Evolutionary conservation across 1,139 yeast species (phyloP).

Genomic region (Schwanniomyces etchellsii): DNA sequence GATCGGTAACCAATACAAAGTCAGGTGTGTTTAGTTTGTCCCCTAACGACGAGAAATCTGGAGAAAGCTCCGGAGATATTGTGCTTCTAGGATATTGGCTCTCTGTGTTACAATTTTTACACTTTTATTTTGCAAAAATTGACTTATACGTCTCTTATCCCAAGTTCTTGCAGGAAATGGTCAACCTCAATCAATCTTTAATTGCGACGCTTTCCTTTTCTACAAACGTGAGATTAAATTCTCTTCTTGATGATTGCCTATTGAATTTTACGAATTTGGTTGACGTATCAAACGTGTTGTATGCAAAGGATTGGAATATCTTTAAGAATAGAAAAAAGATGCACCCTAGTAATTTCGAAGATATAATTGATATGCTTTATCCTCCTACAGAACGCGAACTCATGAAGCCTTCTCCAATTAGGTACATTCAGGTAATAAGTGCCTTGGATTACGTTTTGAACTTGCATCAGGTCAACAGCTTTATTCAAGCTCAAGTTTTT

Average conservation of each 20-base stretch:
- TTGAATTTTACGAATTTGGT: slow-evolving; percentile 61
- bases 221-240: slow-evolving; percentile 53
- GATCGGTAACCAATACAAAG: slow-evolving; percentile 54
- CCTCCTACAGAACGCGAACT: slow-evolving; percentile 64
- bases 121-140: slow-evolving; percentile 57
- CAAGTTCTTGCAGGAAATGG: slow-evolving; percentile 51
- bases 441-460: slow-evolving; percentile 84
- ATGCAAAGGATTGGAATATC: slow-evolving; percentile 72
- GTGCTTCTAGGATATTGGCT: slow-evolving; percentile 71
- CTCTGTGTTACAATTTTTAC: slow-evolving; percentile 59
- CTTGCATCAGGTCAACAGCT: slow-evolving; percentile 72
- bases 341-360: slow-evolving; percentile 54
- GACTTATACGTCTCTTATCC: slow-evolving; percentile 53
- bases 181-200: slow-evolving; percentile 54
- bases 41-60: slow-evolving; percentile 16
- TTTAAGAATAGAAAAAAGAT: slow-evolving; percentile 48
- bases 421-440: slow-evolving; percentile 79
- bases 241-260: slow-evolving; percentile 57
- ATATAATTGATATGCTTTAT: slow-evolving; percentile 60
- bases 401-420: slow-evolving; percentile 81
- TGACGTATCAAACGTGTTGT: slow-evolving; percentile 54
- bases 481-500: slow-evolving; percentile 69
- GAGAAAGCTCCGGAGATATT: slow-evolving; percentile 54
- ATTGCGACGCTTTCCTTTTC: slow-evolving; percentile 61
- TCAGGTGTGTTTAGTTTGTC: slow-evolving; percentile 52